Conservation (phyloP, 2,329 filamentous ascomycete genomes). For the Chaetomiaceae sp. region DNA sequence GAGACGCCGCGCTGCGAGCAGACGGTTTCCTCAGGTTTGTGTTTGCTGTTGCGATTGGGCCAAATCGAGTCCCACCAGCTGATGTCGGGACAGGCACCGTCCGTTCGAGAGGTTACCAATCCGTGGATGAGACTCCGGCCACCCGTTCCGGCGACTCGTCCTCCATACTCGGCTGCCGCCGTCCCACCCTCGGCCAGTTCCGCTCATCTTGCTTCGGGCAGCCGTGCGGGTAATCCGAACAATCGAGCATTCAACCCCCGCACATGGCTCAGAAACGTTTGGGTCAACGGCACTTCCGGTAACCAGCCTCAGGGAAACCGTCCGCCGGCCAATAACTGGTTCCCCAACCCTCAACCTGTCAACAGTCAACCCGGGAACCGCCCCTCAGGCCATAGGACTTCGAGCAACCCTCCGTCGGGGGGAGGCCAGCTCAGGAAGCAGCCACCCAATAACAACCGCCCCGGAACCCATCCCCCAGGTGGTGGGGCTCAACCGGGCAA, state of each 20-base stretch:
- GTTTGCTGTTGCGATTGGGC: too few relatives aligned
- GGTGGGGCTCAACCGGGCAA: too few relatives aligned
- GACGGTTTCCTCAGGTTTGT: not conserved
- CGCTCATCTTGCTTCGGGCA: too few relatives aligned
- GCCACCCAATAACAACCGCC: too few relatives aligned
- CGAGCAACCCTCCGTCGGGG: too few relatives aligned
- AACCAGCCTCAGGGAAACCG: not conserved
- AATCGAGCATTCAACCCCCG: not conserved
- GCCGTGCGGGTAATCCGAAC: too few relatives aligned
- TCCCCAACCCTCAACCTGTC: not conserved
- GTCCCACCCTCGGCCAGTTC: too few relatives aligned
- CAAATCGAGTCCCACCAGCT: not conserved
- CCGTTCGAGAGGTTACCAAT: not conserved
- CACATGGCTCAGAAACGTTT: not conserved
- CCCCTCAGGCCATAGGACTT: too few relatives aligned
- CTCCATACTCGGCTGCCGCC: too few relatives aligned
- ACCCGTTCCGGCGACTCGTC: too few relatives aligned
- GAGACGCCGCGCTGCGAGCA: not conserved
- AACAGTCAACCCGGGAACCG: not conserved
- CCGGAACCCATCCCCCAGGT: too few relatives aligned
- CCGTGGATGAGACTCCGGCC: not conserved
- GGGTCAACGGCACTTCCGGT: not conserved
- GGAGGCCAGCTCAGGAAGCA: too few relatives aligned
- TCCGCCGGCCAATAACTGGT: not conserved
- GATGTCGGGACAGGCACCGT: not conserved